phyloP scores from a whole-genome alignment of 139 green algal species.

The Ostreobium quekettii region DNA sequence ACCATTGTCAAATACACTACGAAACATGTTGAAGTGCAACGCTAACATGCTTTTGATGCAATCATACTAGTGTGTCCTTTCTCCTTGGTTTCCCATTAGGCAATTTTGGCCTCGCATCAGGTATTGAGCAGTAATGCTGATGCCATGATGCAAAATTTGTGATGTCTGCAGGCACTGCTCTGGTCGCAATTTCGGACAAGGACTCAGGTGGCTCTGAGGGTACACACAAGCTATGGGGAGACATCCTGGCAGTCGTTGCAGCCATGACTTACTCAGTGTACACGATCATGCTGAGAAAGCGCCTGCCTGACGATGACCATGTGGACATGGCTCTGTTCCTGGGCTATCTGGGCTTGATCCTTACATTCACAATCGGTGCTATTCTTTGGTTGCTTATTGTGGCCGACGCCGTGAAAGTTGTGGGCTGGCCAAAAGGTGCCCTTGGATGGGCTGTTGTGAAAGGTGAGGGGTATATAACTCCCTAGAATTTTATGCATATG shows the following conservation, averaged over 20 bases:
- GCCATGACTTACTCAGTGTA: conserved; percentile 77
- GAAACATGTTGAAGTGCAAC: no score
- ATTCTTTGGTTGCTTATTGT: conserved; percentile 35
- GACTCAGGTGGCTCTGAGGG: not conserved
- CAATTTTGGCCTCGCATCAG: no score
- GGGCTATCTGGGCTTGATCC: conserved; percentile 67
- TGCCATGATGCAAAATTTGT: no score
- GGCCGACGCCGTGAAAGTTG: not conserved
- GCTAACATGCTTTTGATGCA: no score
- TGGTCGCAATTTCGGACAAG: conserved; percentile 59
- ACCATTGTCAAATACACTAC: no score
- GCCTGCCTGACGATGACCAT: conserved; percentile 52
- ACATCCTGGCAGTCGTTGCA: conserved; percentile 67
- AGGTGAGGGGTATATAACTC: no score
- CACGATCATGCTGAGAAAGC: conserved; percentile 57
- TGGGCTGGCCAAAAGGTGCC: no score
- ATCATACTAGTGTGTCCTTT: no score
- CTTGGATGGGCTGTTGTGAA: no score
- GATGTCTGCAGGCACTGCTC: conserved; percentile 37
- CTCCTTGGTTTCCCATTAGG: no score
- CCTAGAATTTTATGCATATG: no score
- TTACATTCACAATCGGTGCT: conserved; percentile 31
- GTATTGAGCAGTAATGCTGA: no score
- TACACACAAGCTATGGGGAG: conserved; percentile 46
- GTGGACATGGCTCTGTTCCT: conserved; percentile 68